These are phyloP conservation scores for Backusella luteola DNA, from an alignment of 192 early-diverging fungal species.

Conservation along the genomic window DNA sequence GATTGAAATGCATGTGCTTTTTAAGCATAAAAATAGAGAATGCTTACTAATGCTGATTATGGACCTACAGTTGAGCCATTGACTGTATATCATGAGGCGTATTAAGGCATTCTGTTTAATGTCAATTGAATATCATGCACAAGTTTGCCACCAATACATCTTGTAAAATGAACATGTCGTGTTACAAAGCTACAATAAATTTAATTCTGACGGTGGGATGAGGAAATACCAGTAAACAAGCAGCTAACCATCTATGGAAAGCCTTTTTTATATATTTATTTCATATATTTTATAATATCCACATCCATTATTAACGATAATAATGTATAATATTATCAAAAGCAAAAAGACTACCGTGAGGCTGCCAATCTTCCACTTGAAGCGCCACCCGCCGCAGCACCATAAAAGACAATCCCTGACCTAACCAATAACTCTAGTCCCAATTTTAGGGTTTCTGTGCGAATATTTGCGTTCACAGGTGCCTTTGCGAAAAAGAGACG, in stretches of 20 bases:
- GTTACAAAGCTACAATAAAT: too few relatives aligned
- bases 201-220: background rate
- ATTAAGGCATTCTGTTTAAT: too few relatives aligned
- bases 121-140: too few relatives aligned
- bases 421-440: conserved; percentile 26
- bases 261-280: background rate
- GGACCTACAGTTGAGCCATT: too few relatives aligned
- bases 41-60: too few relatives aligned
- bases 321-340: background rate
- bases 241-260: background rate
- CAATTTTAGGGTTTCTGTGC: conserved; percentile 27
- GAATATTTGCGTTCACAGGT: conserved; percentile 22
- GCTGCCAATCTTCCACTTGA: conserved; percentile 15
- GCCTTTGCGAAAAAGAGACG: conserved; percentile 35
- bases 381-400: conserved; percentile 27
- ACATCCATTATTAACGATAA: background rate
- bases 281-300: too few relatives aligned
- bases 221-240: background rate
- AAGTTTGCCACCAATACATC: too few relatives aligned
- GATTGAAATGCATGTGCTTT: too few relatives aligned
- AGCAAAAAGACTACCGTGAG: background rate
- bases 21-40: too few relatives aligned
- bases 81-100: too few relatives aligned
- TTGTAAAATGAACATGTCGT: too few relatives aligned
- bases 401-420: conserved; percentile 24